A percentile compares a stretch with the other conserved stretches of the same genome.
These are phyloP conservation scores for Epichloe gansuensis DNA, from an alignment of 2,329 filamentous ascomycete genomes.

Conservation along the genomic window DNA sequence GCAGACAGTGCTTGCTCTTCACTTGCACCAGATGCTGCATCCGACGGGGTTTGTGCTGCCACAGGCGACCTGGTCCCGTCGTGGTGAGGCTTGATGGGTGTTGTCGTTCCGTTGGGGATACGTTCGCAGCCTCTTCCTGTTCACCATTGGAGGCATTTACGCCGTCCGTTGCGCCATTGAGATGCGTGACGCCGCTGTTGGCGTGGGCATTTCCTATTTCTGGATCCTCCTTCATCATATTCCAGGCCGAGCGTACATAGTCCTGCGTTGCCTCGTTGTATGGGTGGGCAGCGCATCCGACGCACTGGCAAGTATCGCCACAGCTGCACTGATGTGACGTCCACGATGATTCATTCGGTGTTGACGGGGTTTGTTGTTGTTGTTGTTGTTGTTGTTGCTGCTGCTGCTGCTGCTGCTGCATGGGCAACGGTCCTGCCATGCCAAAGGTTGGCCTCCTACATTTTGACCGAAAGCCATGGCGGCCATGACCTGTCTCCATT, in stretches of 20 bases:
- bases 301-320: slow-evolving; percentile 53
- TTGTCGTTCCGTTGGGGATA: slow-evolving; percentile 11
- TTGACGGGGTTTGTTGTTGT: slow-evolving; percentile 3
- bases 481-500: slow-evolving; percentile 37
- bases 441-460: slow-evolving; percentile 8
- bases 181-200: background rate
- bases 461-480: slow-evolving; percentile 14
- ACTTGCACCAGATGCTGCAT: slow-evolving; percentile 29
- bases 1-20: slow-evolving; percentile 41
- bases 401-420: slow-evolving; percentile 6
- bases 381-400: background rate
- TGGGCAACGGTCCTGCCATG: slow-evolving; percentile 12
- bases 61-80: slow-evolving; percentile 25
- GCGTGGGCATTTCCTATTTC: slow-evolving; percentile 11
- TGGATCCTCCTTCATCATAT: slow-evolving; percentile 26
- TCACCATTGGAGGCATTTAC: slow-evolving; percentile 14
- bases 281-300: slow-evolving; percentile 56
- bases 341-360: slow-evolving; percentile 14
- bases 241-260: slow-evolving; percentile 37
- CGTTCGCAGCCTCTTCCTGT: slow-evolving; percentile 11
- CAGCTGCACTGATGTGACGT: slow-evolving; percentile 43
- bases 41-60: slow-evolving; percentile 34
- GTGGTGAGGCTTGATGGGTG: slow-evolving; percentile 7
- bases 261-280: slow-evolving; percentile 51
- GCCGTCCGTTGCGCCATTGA: background rate